phyloP scores from a whole-genome alignment of 495 filamentous ascomycete genomes.

The Cairneyella variabilis region DNA sequence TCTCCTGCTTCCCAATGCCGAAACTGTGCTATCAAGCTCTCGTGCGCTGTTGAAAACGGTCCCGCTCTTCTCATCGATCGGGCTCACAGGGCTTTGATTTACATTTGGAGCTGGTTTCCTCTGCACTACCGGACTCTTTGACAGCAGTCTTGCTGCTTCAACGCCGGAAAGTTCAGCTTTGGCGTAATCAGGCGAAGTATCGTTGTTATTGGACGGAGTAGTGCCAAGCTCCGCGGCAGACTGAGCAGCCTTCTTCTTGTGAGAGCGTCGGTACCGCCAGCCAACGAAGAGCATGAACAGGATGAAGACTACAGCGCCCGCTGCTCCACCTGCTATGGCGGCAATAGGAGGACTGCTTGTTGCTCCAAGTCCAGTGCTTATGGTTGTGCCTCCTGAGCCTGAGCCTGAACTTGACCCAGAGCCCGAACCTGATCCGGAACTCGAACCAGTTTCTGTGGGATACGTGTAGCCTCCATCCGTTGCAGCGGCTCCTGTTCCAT shows the following conservation, averaged over 20 bases:
- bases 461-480: neutral
- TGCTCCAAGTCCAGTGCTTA: slow-evolving; percentile 2
- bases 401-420: neutral
- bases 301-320: slow-evolving; percentile 32
- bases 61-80: neutral
- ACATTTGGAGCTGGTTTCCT: neutral
- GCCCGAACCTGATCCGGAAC: neutral
- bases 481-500: neutral
- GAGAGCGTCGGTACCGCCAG: slow-evolving; percentile 4
- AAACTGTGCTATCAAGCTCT: too few species aligned
- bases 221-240: neutral
- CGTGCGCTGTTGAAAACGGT: too few species aligned
- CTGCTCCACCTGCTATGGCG: slow-evolving; percentile 35
- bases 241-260: neutral
- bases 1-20: too few species aligned
- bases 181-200: neutral
- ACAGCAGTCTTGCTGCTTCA: neutral
- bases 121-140: neutral
- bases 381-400: neutral
- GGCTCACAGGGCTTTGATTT: neutral
- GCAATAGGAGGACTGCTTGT: slow-evolving; percentile 9
- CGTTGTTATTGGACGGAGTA: neutral
- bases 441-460: neutral
- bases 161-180: neutral
- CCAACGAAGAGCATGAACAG: slow-evolving; percentile 19